These are phyloP conservation scores for Hypseocharis bilobata DNA, from an alignment of 441 rosid species.

Conservation along the genomic window DNA sequence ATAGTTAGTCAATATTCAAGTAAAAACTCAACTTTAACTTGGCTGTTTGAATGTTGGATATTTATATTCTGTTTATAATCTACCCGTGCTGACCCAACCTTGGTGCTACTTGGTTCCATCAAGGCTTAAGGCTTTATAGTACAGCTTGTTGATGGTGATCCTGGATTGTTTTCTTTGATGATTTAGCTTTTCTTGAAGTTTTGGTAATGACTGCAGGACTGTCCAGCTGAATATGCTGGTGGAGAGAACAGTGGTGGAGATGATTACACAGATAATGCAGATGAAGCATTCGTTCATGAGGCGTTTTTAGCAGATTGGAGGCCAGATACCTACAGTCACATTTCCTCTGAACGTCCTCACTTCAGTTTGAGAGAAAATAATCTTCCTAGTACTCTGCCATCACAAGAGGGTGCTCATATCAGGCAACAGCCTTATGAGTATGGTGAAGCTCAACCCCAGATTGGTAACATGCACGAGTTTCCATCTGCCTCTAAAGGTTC, in stretches of 20 bases:
- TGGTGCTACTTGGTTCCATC: not conserved
- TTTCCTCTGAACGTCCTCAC: conserved; percentile 29
- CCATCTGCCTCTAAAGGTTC: conserved; percentile 24
- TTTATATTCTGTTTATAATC: not conserved
- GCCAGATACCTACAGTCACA: conserved; percentile 38
- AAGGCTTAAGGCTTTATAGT: not conserved
- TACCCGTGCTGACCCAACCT: not conserved
- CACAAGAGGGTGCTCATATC: conserved; percentile 22
- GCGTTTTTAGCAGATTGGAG: conserved; percentile 83
- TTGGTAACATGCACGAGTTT: conserved; percentile 28
- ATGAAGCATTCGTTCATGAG: conserved; percentile 70
- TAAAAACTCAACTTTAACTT: not conserved
- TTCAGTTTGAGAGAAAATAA: conserved; percentile 29
- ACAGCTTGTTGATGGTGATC: conserved; percentile 3
- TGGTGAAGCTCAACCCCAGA: conserved; percentile 30
- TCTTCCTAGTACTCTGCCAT: conserved; percentile 21
- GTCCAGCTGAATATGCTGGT: conserved; percentile 36
- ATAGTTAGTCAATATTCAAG: not conserved
- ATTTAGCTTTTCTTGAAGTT: not conserved
- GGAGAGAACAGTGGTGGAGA: conserved; percentile 51
- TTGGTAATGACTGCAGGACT: conserved; percentile 37
- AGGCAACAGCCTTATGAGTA: conserved; percentile 32
- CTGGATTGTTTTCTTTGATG: not conserved
- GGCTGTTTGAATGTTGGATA: too few relatives aligned
- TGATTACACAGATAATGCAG: conserved; percentile 45